phyloP scores from a whole-genome alignment of 768 basidiomycete species.

The Leccinum subgranulosum region DNA sequence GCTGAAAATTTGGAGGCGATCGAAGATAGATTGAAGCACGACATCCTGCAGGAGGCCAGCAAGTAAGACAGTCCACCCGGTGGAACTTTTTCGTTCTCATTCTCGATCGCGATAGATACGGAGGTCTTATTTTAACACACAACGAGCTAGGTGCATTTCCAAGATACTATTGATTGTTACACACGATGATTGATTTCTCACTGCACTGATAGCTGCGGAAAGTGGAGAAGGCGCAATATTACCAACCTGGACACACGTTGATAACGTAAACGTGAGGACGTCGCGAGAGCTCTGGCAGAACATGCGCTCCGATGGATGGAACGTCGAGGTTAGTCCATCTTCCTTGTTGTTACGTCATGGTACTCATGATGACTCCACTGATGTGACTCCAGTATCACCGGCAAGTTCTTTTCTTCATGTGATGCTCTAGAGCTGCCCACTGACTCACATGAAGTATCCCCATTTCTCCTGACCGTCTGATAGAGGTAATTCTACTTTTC shows the following conservation, averaged over 20 bases:
- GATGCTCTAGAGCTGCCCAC: conserved; percentile 9
- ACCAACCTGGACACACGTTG: conserved; percentile 93
- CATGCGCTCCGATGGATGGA: conserved; percentile 83
- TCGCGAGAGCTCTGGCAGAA: conserved; percentile 81
- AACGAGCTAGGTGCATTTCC: conserved; percentile 74
- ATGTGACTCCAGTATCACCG: conserved; percentile 64
- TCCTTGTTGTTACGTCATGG: neutral
- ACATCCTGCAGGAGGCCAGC: conserved; percentile 82
- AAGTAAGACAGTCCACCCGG: conserved; percentile 39
- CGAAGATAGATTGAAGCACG: conserved; percentile 82
- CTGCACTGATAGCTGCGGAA: conserved; percentile 39
- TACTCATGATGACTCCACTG: conserved; percentile 8
- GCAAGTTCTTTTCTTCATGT: conserved; percentile 34
- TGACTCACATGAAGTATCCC: conserved; percentile 62
- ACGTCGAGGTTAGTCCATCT: conserved; percentile 64
- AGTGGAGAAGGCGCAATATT: conserved; percentile 78
- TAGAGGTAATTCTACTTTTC: conserved; percentile 57
- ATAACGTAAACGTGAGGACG: conserved; percentile 78
- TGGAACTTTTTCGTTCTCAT: conserved; percentile 4
- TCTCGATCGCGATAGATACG: conserved; percentile 52
- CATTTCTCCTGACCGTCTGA: conserved; percentile 89
- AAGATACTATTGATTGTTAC: neutral
- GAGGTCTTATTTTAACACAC: conserved; percentile 89
- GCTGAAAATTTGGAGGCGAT: conserved; percentile 94
- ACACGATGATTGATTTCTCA: conserved; percentile 3